Base-by-base conservation (phyloP, 352 stramenopile genomes). In the Phytophthora meadii region DNA sequence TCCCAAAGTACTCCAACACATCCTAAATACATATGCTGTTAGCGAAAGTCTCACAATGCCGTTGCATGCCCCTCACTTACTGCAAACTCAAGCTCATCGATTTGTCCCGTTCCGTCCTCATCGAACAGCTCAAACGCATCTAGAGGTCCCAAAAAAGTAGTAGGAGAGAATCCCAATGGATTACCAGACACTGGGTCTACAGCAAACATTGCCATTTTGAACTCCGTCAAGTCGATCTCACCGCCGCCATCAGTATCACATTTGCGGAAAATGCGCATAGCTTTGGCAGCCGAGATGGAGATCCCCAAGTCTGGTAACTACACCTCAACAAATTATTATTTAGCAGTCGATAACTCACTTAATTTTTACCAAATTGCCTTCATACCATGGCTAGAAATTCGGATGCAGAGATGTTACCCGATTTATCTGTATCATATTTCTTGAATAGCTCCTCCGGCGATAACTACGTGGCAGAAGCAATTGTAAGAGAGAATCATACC, bases 21-120 rank as follows among this genome's bases (percentile, higher is more conserved):
- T 94, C 86, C 81, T 90, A 36, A 11, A 30, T 5, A 67, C 25
- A 8, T 17, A 24, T 14, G 25, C 41, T 3, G 14, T 67, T 28
- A 65, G 17, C 41, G 30, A 22, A 15, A 47, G 15, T 27, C 28
- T n/a, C 25, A 40, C 36, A 30, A 52, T 8, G 36, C 8, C 12
- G 1, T 5, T 25, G 24, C 17, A 41, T 14, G 3, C 12, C 6
- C 11, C 39, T n/a, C 12, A 52, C 42, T 17, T 54, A 97, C 91
- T 52, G 89, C 90, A 63, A 98, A 98, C 67, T 98, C 92, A 40
- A 98, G 88, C 54, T 98, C 93, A 54, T 98, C 91, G 40, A 98
- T 93, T 49, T 93, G 62, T 14, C 94, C 94, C 1, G 83, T 95
- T 19, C 87, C 85, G 53, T 98, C 90, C 25, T 92, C 70, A 62